Base-by-base conservation (phyloP, 768 basidiomycete species). In the Suillus plorans region DNA sequence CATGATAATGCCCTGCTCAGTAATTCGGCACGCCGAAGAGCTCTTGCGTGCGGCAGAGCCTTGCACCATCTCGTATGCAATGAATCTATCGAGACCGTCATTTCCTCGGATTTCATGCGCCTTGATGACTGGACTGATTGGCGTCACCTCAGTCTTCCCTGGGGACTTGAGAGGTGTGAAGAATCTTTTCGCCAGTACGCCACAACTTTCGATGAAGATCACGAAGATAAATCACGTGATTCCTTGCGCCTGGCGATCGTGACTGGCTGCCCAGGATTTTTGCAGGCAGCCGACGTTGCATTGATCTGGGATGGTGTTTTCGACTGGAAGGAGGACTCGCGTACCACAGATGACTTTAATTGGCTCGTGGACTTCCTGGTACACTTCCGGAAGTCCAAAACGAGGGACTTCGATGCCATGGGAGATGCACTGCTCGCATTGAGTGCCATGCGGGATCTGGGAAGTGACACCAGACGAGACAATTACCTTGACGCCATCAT, bases 361-460 rank as follows among this genome's bases (percentile, higher is more conserved):
- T 65, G 64, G 61, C 28, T 65, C 41, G 41, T 62, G 16, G 61
- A 62, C 18, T 65, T 63, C 41, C 22, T 65, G 22, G 52, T 37
- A 18, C 50, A 65, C 41, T 39, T 55, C 36, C 42, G 57, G 37
- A 34, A 31, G 10, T 55, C 20, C 53, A 0, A 2, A 12, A 12
- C 3, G 37, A 39, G 37, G 37, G 37, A 37, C 36, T 37, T 37
- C 36, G 10, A 37, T 37, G 10, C 36, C 36, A 37, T 37, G 36
- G 36, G 36, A 37, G 10, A 37, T 10, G 36, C 36, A 1, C 9
- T 37, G 36, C 36, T 37, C 10, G 36, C 9, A 37, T 37, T 37
- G 36, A 37, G 36, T 37, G 36, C 36, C 36, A 37, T 37, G 36
- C 36, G 36, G 36, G 36, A 1, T 37, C 1, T 37, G 36, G 36